Conservation (phyloP, 495 filamentous ascomycete genomes). For the Penicillium cataractarum region DNA sequence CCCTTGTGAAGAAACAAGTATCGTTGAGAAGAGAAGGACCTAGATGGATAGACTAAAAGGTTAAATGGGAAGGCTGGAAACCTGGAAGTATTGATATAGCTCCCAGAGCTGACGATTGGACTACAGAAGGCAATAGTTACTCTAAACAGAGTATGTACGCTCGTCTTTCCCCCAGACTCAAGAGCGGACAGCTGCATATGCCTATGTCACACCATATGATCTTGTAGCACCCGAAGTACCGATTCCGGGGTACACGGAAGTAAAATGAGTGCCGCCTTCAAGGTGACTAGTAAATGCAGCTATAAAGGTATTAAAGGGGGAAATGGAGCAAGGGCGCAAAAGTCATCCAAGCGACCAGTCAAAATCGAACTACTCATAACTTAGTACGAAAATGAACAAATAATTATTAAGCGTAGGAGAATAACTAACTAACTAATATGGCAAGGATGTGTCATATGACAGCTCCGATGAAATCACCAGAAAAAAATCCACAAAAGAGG, state of each 20-base stretch:
- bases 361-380: neutral
- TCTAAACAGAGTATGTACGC: no score
- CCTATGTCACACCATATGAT: slow-evolving; percentile 12
- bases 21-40: neutral
- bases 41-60: neutral
- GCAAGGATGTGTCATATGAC: slow-evolving; percentile 17
- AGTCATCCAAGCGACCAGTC: neutral
- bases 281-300: neutral
- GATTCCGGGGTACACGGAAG: slow-evolving; percentile 10
- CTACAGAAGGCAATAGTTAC: neutral
- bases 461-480: slow-evolving; percentile 13
- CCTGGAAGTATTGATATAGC: neutral
- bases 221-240: slow-evolving; percentile 3
- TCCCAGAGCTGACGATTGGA: neutral
- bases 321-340: neutral
- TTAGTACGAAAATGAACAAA: neutral
- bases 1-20: neutral
- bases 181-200: neutral
- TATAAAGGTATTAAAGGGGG: neutral
- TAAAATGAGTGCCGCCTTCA: neutral
- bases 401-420: neutral
- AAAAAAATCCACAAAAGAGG: slow-evolving; percentile 8
- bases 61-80: neutral
- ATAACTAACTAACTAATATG: neutral
- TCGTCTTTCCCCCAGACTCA: no score